Conservation (phyloP, 306 rosid genomes). For the Vigna reflexopilosa region DNA sequence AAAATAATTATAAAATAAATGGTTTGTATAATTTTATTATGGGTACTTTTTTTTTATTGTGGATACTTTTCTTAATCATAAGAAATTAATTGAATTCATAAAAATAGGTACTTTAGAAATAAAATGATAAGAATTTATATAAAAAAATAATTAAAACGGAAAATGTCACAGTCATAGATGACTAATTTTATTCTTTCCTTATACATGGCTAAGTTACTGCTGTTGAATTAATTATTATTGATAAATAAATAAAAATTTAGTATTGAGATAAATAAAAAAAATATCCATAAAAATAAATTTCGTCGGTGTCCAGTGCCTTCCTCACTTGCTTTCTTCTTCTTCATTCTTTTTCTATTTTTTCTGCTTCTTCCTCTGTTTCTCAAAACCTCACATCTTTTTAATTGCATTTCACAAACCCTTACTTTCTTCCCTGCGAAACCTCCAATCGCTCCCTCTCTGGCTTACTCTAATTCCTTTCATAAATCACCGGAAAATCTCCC, state of each 20-base stretch:
- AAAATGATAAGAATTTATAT: no score
- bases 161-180: no score
- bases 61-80: no score
- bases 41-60: no score
- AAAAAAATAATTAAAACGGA: no score
- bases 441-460: neutral
- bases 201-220: neutral
- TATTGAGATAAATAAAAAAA: neutral
- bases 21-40: no score
- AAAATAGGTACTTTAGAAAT: no score
- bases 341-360: neutral
- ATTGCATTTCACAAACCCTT: neutral
- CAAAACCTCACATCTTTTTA: neutral
- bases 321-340: slow-evolving; percentile 29
- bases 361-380: slow-evolving; percentile 24
- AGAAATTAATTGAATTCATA: no score
- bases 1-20: no score
- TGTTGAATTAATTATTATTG: neutral
- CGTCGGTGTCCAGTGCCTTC: neutral
- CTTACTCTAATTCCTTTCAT: neutral
- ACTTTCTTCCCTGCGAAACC: neutral
- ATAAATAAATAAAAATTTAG: neutral
- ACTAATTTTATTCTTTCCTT: neutral
- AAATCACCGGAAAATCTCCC: slow-evolving; percentile 34
- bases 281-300: neutral